Percentiles rank a stretch among this genome's conserved stretches.
phyloP scores from a whole-genome alignment of 495 filamentous ascomycete genomes.

The Penicillium cataractarum region DNA sequence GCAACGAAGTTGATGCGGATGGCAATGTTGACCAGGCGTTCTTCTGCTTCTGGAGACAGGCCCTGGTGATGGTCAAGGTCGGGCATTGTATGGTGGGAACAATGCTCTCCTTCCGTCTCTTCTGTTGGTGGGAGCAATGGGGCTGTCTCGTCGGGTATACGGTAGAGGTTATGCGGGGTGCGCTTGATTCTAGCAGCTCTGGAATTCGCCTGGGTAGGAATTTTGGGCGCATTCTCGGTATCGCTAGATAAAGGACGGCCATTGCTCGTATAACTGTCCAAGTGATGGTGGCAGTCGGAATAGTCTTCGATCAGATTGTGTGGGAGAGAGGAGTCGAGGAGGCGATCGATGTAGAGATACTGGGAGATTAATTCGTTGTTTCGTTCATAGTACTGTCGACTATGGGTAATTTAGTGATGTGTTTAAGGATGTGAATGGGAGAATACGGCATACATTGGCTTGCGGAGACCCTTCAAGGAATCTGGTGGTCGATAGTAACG shows the following conservation, averaged over 20 bases:
- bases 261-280: conserved; percentile 27
- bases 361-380: conserved; percentile 82
- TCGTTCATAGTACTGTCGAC: conserved; percentile 78
- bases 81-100: conserved; percentile 28
- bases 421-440: background rate
- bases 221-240: conserved; percentile 14
- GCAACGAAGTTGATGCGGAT: conserved; percentile 88
- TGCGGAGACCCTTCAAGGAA: conserved; percentile 31
- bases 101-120: conserved; percentile 34
- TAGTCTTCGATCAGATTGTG: conserved; percentile 89
- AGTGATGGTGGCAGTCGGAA: conserved; percentile 22
- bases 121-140: conserved; percentile 47
- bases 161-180: conserved; percentile 80
- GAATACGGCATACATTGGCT: conserved; percentile 33
- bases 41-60: conserved; percentile 63
- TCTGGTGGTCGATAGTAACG: conserved; percentile 38
- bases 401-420: conserved; percentile 11
- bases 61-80: conserved; percentile 48
- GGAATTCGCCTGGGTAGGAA: conserved; percentile 4
- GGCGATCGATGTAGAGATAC: conserved; percentile 88
- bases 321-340: conserved; percentile 86
- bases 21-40: conserved; percentile 71
- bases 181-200: conserved; percentile 62
- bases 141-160: conserved; percentile 71
- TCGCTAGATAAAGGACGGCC: conserved; percentile 2